Base-by-base conservation (phyloP, 108 stramenopile species). In the Skeletonema marinoi region DNA sequence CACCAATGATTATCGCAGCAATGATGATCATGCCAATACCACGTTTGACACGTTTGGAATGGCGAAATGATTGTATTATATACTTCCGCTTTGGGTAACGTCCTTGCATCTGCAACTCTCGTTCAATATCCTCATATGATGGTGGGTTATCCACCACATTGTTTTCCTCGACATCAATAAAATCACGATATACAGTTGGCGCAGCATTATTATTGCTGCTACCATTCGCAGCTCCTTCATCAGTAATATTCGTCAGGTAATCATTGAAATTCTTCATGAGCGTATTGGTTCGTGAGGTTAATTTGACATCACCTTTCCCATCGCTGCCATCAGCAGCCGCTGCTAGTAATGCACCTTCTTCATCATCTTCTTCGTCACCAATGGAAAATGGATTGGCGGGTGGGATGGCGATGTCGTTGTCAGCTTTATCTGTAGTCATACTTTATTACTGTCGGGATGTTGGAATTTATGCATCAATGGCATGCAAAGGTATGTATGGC, bases 11-110 rank as follows among this genome's bases (percentile, higher is more conserved):
- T 1, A 62, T 8, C 12, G 32, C n/a, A 6, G 68, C 46, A 8
- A 46, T 33, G 13, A 48, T 36, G 8, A 68, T 19, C 67, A 48
- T 61, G 30, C 32, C 25, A 7, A 68, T 7, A 1, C 66, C 75
- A 9, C 67, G 58, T 62, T 50, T 60, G 67, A 68, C 60, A 16
- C 75, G 59, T 29, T 68, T 77, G 41, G 13, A 56, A 56, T 17
- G 54, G 17, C 19, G 21, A 10, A 56, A 25, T 2, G 54, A 14
- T 1, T 46, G 44, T 11, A 10, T 25, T 36, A 36, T 4, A 21
- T 21, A 51, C 50, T 17, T 8, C 7, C 25, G 54, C 54, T 56
- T 56, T 25, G 19, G 9, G 25, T 56, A 56, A n/a, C 54, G 54
- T 0, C 54, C 54, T 56, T 56, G 54, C 54, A 56, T 56, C 2